These are phyloP conservation scores for Cercospora sp. DNA, from an alignment of 2,329 filamentous ascomycete species.

Conservation along the genomic window DNA sequence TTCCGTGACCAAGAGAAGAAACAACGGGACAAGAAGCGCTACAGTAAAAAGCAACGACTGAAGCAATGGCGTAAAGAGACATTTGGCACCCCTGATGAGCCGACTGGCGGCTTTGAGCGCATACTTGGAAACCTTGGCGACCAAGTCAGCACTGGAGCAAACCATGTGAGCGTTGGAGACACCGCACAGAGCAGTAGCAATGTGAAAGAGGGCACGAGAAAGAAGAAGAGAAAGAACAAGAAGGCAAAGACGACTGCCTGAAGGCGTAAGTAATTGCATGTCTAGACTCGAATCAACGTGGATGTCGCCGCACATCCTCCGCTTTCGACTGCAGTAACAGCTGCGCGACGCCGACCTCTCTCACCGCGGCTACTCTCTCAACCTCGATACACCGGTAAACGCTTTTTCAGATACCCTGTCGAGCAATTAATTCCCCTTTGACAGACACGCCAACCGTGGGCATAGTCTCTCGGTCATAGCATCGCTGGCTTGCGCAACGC, in stretches of 20 bases:
- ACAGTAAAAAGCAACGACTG: constrained; percentile 89
- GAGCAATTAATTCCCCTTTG: neutral
- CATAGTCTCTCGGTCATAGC: neutral
- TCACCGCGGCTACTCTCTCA: neutral
- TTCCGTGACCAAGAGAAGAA: constrained; percentile 91
- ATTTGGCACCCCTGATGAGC: constrained; percentile 61
- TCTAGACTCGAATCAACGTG: neutral
- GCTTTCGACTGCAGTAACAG: neutral
- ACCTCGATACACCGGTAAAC: neutral
- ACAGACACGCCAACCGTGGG: neutral
- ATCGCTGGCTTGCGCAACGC: neutral
- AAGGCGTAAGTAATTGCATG: neutral
- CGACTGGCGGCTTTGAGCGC: constrained; percentile 44
- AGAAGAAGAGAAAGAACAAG: constrained; percentile 31
- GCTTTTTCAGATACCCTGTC: neutral
- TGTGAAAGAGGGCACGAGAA: constrained; percentile 43
- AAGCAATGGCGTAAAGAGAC: constrained; percentile 78
- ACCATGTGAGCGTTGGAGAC: constrained; percentile 17
- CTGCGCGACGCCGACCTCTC: neutral
- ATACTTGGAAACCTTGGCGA: constrained; percentile 32
- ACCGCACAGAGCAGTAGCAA: constrained; percentile 27
- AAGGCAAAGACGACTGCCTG: constrained; percentile 9
- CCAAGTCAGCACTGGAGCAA: constrained; percentile 15
- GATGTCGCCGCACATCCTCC: neutral
- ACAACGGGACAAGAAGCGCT: constrained; percentile 77